A percentile compares a stretch with the other conserved stretches of the same genome.
Evolutionary conservation across 1,139 yeast genomes (phyloP).

Genomic region (Blastobotrys persicus): DNA sequence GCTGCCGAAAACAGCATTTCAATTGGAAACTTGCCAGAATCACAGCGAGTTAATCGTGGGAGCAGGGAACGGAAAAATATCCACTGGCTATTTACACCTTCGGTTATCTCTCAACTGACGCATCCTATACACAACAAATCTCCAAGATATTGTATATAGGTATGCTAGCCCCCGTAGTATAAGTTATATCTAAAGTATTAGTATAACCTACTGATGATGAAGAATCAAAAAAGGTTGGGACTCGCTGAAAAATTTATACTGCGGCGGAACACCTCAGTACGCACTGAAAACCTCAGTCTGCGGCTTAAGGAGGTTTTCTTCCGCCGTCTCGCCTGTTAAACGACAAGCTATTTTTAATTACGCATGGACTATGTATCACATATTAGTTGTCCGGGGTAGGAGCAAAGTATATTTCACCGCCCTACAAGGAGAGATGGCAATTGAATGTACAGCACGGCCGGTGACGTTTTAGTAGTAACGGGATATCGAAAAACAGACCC

Average conservation of each 20-base stretch:
- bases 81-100: constrained; percentile 34
- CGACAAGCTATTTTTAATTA: too few species aligned
- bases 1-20: constrained; percentile 18
- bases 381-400: too few species aligned
- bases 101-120: constrained; percentile 33
- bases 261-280: background rate
- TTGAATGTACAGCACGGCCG: too few species aligned
- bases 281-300: constrained; percentile 3
- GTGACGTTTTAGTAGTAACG: too few species aligned
- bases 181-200: constrained; percentile 32
- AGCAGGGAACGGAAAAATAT: constrained; percentile 36
- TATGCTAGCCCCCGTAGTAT: constrained; percentile 28
- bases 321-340: too few species aligned
- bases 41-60: constrained; percentile 29
- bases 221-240: constrained; percentile 16
- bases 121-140: constrained; percentile 22
- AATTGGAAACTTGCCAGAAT: constrained; percentile 24
- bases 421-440: too few species aligned
- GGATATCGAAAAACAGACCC: too few species aligned
- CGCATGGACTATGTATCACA: too few species aligned
- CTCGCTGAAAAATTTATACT: constrained; percentile 11
- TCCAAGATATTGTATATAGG: constrained; percentile 25
- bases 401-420: too few species aligned
- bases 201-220: constrained; percentile 35
- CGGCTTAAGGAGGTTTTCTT: background rate